These are phyloP conservation scores for Pseudocercospora vitis DNA, from an alignment of 2,329 filamentous ascomycete species.

Conservation along the genomic window DNA sequence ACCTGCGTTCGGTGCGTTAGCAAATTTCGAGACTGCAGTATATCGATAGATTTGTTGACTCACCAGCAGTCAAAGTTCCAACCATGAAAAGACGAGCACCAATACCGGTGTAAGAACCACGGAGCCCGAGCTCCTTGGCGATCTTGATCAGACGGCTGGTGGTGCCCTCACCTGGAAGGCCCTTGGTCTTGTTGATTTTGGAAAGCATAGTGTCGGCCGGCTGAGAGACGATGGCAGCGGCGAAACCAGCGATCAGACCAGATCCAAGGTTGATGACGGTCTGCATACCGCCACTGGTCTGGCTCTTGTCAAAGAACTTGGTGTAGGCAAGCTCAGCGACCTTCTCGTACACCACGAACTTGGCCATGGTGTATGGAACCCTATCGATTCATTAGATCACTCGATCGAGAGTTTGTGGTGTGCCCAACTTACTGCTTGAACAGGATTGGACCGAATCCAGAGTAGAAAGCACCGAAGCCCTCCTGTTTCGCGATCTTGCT, in stretches of 20 bases:
- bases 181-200: slow-evolving; percentile 96
- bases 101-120: slow-evolving; percentile 75
- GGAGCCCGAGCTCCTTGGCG: slow-evolving; percentile 75
- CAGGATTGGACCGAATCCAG: slow-evolving; percentile 82
- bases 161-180: slow-evolving; percentile 80
- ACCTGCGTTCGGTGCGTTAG: slow-evolving; percentile 36
- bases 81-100: slow-evolving; percentile 76
- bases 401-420: not conserved
- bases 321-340: slow-evolving; percentile 71
- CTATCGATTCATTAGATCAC: slow-evolving; percentile 43
- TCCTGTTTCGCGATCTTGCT: slow-evolving; percentile 79
- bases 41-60: not conserved
- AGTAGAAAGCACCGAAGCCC: slow-evolving; percentile 84
- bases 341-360: slow-evolving; percentile 94
- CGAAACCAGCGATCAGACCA: slow-evolving; percentile 83
- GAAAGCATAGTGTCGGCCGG: slow-evolving; percentile 90
- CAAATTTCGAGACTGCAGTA: not conserved
- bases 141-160: slow-evolving; percentile 82
- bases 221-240: slow-evolving; percentile 82
- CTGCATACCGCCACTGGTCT: slow-evolving; percentile 66
- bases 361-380: slow-evolving; percentile 91
- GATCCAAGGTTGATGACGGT: slow-evolving; percentile 81
- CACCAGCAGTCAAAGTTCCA: slow-evolving; percentile 67
- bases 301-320: slow-evolving; percentile 66
- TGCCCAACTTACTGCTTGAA: slow-evolving; percentile 66